phyloP scores from a whole-genome alignment of 208 protist species.

The Leptomonas pyrrhocoris region DNA sequence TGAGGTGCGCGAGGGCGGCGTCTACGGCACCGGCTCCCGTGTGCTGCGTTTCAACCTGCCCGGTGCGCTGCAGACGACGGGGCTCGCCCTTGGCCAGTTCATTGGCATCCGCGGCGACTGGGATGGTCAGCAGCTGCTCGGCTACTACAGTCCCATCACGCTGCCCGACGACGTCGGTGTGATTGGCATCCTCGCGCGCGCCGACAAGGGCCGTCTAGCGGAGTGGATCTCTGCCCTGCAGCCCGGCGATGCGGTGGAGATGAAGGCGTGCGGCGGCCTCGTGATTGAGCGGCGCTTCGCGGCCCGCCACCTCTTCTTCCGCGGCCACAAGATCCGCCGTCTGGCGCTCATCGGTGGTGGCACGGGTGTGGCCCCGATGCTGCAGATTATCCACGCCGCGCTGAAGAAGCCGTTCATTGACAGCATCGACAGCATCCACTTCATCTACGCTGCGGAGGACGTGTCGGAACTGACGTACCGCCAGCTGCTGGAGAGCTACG shows the following conservation, averaged over 20 bases:
- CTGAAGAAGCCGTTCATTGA: slow-evolving; percentile 71
- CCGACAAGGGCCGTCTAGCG: slow-evolving; percentile 53
- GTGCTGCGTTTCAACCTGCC: slow-evolving; percentile 78
- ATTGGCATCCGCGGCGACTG: slow-evolving; percentile 64
- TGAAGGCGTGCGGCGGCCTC: slow-evolving; percentile 71
- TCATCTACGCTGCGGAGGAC: slow-evolving; percentile 78
- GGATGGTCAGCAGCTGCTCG: slow-evolving; percentile 53
- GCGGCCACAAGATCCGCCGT: slow-evolving; percentile 59
- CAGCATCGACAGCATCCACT: slow-evolving; percentile 52
- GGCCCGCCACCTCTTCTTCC: slow-evolving; percentile 58
- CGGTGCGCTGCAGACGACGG: slow-evolving; percentile 66
- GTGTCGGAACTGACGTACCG: slow-evolving; percentile 67
- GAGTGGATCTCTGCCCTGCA: slow-evolving; percentile 67
- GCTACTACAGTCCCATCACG: slow-evolving; percentile 81
- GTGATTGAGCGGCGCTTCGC: slow-evolving; percentile 54
- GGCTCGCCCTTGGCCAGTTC: slow-evolving; percentile 78
- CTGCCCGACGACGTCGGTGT: slow-evolving; percentile 69
- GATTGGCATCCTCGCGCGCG: slow-evolving; percentile 66
- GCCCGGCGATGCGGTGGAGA: slow-evolving; percentile 77
- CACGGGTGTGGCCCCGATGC: slow-evolving; percentile 92
- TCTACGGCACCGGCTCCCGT: slow-evolving; percentile 52
- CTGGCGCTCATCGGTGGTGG: slow-evolving; percentile 77
- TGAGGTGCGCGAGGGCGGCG: slow-evolving; percentile 49
- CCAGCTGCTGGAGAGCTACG: slow-evolving; percentile 48
- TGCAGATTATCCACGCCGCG: slow-evolving; percentile 90